Evolutionary conservation across 345 rosid genomes (phyloP), one percentile per base, ranked within the genome.

Genomic region (Citrus reticulata): DNA sequence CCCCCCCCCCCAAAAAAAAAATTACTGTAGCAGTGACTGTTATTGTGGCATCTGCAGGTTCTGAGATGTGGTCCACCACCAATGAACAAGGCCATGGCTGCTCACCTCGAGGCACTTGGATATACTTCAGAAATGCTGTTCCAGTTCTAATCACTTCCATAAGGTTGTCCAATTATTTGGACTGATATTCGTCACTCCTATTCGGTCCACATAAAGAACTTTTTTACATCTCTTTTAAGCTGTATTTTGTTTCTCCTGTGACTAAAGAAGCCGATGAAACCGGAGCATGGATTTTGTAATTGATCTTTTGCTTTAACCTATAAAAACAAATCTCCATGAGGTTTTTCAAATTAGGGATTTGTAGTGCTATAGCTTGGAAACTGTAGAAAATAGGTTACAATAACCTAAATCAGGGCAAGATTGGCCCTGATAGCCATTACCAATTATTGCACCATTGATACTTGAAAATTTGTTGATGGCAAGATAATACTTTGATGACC

Each of bases 11-110:
- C 32, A 29, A 8, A 19, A 54, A 46, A 19, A 1, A 24, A 13
- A 46, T 25, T 25, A 13, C 5, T 46, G 17, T 46, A 46, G 24
- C 20, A 27, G 76, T 75, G 70, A 81, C 70, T 71, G 70, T 16
- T 29, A 57, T 42, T 13, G 58, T 71, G 68, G 29, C 25, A 13
- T 74, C 20, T 85, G 77, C 87, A 96, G 99, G 82, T 96, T 73
- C 86, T 96, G 79, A 91, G 97, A 84, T 94, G 98, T 27, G 99
- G 99, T 20, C 97, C 98, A 2, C 97, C 99, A 29, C 98, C 97
- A 0, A 96, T 93, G 99, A 96, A 96, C 95, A 93, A 90, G 84
- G 99, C 98, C 86, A 93, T 94, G 97, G 94, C 91, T 32, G 93
- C 84, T 58, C 94, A 94, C 83, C 90, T 97, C 59, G 98, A 97